Evolutionary conservation across 2,329 filamentous ascomycete genomes (phyloP).

Genomic region (Dactylonectria estremocensis): DNA sequence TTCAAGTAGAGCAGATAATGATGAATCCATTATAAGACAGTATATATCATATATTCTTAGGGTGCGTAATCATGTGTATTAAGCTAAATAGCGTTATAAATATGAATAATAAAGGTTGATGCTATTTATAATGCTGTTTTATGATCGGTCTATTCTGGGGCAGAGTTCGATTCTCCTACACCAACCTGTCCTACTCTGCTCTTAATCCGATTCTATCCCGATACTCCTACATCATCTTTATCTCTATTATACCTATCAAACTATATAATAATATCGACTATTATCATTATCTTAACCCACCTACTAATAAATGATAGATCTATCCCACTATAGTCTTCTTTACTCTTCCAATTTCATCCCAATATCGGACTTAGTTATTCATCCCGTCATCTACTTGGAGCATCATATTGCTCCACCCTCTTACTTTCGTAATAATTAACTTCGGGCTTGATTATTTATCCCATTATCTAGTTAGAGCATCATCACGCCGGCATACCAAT

Average conservation of each 20-base stretch:
- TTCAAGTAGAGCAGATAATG: conserved; percentile 16
- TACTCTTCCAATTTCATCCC: conserved; percentile 7
- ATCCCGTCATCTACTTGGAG: no score
- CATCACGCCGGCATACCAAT: no score
- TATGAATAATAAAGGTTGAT: conserved; percentile 22
- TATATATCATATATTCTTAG: conserved; percentile 8
- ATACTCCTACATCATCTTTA: neutral
- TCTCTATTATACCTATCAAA: conserved; percentile 19
- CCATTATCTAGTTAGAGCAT: no score
- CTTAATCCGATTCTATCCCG: conserved; percentile 7
- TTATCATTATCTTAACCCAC: neutral
- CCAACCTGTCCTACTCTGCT: conserved; percentile 2
- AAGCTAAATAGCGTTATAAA: conserved; percentile 10
- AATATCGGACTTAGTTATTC: neutral
- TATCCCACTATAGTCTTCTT: conserved; percentile 4
- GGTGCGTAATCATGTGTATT: neutral
- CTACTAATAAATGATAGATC: conserved; percentile 1
- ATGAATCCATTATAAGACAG: neutral
- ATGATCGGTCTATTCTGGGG: no score
- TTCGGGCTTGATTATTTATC: no score
- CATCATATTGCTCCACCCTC: no score
- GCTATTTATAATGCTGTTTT: neutral
- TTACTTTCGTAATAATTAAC: no score
- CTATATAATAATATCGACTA: conserved; percentile 6
- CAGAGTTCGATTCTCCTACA: no score